Conservation (phyloP, 192 early-diverging fungal genomes). For the Lobosporangium transversale region DNA sequence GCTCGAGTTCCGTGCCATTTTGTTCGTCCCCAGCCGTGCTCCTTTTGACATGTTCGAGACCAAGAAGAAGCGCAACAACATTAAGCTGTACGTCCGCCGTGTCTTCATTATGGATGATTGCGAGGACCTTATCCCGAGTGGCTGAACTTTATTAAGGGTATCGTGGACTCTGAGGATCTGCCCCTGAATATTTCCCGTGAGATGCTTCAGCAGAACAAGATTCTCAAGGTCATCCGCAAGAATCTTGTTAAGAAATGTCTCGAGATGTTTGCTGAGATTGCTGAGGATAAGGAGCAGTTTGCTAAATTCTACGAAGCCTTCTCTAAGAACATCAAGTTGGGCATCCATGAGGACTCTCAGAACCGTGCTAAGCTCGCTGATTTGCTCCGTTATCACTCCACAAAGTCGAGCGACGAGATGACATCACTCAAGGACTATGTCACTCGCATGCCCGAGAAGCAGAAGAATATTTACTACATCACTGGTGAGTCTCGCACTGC, state of each 20-base stretch:
- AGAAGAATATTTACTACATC: constrained; percentile 99
- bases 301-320: constrained; percentile 99
- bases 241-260: constrained; percentile 99
- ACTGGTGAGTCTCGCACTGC: constrained; percentile 91
- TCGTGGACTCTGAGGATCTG: constrained; percentile 99
- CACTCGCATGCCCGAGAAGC: constrained; percentile 99
- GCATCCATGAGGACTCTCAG: constrained; percentile 97
- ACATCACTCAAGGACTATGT: constrained; percentile 99
- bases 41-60: too few relatives aligned
- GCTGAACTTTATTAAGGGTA: constrained; percentile 99
- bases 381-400: constrained; percentile 96
- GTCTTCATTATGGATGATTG: too few relatives aligned
- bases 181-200: too few relatives aligned
- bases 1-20: too few relatives aligned
- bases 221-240: constrained; percentile 99
- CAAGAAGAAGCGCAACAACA: constrained; percentile 99
- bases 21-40: too few relatives aligned
- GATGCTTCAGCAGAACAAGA: too few relatives aligned
- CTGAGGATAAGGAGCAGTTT: constrained; percentile 99
- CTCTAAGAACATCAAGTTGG: constrained; percentile 99
- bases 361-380: constrained; percentile 98
- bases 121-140: constrained; percentile 99
- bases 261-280: constrained; percentile 97
- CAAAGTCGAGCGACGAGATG: constrained; percentile 95
- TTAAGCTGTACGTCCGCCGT: constrained; percentile 99